These are phyloP conservation scores for Entrophospora sp. DNA, from an alignment of 192 early-diverging fungal genomes.

Conservation along the genomic window DNA sequence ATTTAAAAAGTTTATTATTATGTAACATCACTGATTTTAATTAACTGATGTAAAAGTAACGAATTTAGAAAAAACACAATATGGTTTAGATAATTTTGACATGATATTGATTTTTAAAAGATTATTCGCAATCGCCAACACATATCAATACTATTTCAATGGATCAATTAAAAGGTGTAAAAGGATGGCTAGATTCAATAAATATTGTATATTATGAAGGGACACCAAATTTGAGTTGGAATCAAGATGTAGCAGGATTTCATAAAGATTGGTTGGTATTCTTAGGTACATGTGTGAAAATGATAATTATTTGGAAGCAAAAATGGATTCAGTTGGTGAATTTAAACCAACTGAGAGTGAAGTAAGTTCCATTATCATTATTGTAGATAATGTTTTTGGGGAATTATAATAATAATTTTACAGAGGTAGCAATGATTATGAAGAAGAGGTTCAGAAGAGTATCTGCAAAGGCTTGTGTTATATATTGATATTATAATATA, in stretches of 20 bases:
- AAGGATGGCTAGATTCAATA: constrained; percentile 92
- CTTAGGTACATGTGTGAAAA: constrained; percentile 58
- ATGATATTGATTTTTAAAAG: constrained; percentile 96
- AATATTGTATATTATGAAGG: constrained; percentile 92
- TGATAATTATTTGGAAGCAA: too few species aligned
- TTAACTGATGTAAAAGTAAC: constrained; percentile 91
- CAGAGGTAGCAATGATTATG: too few species aligned
- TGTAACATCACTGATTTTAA: too few species aligned
- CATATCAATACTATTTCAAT: constrained; percentile 96
- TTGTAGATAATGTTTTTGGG: too few species aligned
- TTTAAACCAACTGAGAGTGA: too few species aligned
- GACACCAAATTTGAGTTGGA: constrained; percentile 92
- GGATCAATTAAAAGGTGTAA: constrained; percentile 84
- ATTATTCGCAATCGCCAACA: constrained; percentile 75
- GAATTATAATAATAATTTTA: too few species aligned
- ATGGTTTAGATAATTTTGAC: constrained; percentile 98
- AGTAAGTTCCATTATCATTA: too few species aligned
- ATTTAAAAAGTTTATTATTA: too few species aligned
- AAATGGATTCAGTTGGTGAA: too few species aligned
- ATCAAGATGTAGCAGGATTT: constrained; percentile 84
- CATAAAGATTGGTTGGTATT: constrained; percentile 92
- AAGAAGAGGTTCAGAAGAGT: too few species aligned
- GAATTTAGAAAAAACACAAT: constrained; percentile 92
- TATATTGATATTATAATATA: too few species aligned
- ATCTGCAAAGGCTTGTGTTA: too few species aligned